A percentile compares a stretch with the other conserved stretches of the same genome.
Conservation (phyloP, 1,284 basidiomycete genomes). For the Trichosporon sp. region DNA sequence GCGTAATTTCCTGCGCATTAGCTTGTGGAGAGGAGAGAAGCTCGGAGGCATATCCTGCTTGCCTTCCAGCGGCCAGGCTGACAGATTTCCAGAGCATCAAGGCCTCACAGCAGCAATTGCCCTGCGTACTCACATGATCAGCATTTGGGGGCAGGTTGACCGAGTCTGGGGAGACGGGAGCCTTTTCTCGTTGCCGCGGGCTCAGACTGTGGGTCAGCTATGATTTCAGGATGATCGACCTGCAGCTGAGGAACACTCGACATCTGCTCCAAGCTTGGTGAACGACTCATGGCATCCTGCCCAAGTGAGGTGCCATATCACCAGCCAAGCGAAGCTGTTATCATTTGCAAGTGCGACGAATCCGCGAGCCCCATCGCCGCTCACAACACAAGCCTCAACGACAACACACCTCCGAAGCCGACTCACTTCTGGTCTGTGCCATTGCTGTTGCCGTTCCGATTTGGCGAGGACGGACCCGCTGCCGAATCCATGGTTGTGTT, state of each 20-base stretch:
- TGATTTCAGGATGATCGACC: neutral
- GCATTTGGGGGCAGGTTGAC: slow-evolving; percentile 9
- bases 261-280: no score
- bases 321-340: no score
- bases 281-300: no score
- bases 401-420: neutral
- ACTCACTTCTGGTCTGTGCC: neutral
- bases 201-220: slow-evolving; percentile 9
- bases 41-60: neutral
- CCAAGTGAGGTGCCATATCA: no score
- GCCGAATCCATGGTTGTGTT: neutral
- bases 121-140: slow-evolving; percentile 13
- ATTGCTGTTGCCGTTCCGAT: neutral
- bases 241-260: no score
- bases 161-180: slow-evolving; percentile 3
- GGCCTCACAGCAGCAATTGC: neutral
- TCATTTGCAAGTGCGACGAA: no score
- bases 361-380: neutral
- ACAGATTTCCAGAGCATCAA: no score
- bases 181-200: slow-evolving; percentile 17
- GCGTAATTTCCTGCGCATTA: slow-evolving; percentile 46
- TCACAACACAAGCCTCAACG: neutral
- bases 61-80: no score
- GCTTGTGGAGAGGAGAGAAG: neutral
- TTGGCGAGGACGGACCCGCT: neutral